Conservation (phyloP, 202 grass and related monocot species). For the Saccharum hybrid region DNA sequence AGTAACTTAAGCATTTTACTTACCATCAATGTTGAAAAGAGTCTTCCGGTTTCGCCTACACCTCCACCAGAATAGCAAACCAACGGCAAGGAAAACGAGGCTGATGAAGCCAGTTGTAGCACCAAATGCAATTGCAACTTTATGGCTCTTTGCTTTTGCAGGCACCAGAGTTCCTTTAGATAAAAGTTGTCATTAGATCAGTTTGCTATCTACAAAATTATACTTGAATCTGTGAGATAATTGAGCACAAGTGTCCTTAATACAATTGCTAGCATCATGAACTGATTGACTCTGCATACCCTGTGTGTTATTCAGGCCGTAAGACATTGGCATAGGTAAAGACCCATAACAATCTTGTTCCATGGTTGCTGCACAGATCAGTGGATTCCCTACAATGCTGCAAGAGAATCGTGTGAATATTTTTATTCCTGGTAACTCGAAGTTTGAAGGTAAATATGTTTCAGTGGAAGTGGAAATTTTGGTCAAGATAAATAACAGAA, state of each 20-base stretch:
- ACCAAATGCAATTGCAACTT: conserved; percentile 62
- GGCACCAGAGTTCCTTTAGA: conserved; percentile 43
- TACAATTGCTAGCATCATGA: background rate
- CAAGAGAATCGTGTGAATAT: conserved; percentile 32
- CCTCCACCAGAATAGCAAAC: conserved; percentile 67
- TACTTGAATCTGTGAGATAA: background rate
- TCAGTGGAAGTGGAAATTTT: conserved; percentile 17
- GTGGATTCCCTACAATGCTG: conserved; percentile 96
- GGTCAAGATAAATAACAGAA: conserved; percentile 29
- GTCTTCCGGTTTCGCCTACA: conserved; percentile 53
- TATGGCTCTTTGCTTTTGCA: conserved; percentile 57
- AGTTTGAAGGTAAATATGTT: conserved; percentile 13
- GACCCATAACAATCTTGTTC: conserved; percentile 79
- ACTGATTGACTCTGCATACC: conserved; percentile 49
- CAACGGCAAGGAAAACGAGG: conserved; percentile 52
- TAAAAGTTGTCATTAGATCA: conserved; percentile 29
- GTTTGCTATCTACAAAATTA: conserved; percentile 12
- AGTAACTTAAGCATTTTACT: conserved; percentile 38
- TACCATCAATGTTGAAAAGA: conserved; percentile 65
- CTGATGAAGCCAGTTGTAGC: conserved; percentile 54
- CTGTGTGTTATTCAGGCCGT: conserved; percentile 74
- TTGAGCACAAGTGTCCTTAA: background rate
- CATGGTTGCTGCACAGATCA: conserved; percentile 65
- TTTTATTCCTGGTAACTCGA: background rate
- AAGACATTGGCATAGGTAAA: conserved; percentile 81